phyloP scores from a whole-genome alignment of 2,329 filamentous ascomycete genomes.

The Fusarium sambucinum region DNA sequence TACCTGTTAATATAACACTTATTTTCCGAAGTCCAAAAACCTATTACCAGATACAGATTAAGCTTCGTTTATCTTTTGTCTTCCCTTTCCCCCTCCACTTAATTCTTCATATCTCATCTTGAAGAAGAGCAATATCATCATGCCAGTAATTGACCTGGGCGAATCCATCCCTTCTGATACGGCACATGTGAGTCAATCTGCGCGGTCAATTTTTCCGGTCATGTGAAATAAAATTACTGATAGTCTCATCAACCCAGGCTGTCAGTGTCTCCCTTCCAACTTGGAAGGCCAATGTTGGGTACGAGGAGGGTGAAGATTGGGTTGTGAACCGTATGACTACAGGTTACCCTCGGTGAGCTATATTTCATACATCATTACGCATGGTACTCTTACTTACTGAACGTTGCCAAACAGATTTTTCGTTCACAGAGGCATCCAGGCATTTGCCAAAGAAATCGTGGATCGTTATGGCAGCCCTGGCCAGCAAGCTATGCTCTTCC shows the following conservation, averaged over 20 bases:
- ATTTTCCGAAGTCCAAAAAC: neutral
- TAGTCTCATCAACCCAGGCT: constrained; percentile 67
- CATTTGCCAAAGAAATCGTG: constrained; percentile 77
- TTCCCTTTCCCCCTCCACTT: neutral
- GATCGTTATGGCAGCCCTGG: constrained; percentile 70
- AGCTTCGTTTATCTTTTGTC: neutral
- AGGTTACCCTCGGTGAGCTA: constrained; percentile 83
- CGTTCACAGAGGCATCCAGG: constrained; percentile 84
- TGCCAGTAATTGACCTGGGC: constrained; percentile 69
- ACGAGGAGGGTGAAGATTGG: constrained; percentile 92
- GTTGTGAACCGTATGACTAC: constrained; percentile 87
- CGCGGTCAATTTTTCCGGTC: no score
- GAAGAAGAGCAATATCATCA: constrained; percentile 39
- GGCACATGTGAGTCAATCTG: constrained; percentile 72
- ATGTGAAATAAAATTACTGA: neutral
- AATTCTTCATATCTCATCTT: neutral
- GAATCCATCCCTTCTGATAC: constrained; percentile 83
- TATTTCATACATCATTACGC: neutral
- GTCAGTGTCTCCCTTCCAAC: constrained; percentile 96
- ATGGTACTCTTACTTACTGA: constrained; percentile 23
- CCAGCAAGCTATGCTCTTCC: constrained; percentile 84
- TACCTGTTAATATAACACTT: neutral
- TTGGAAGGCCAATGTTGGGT: constrained; percentile 90
- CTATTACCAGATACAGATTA: neutral
- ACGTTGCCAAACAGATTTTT: constrained; percentile 79